Evolutionary conservation across 441 rosid genomes (phyloP).

Genomic region (Theobroma grandiflorum): DNA sequence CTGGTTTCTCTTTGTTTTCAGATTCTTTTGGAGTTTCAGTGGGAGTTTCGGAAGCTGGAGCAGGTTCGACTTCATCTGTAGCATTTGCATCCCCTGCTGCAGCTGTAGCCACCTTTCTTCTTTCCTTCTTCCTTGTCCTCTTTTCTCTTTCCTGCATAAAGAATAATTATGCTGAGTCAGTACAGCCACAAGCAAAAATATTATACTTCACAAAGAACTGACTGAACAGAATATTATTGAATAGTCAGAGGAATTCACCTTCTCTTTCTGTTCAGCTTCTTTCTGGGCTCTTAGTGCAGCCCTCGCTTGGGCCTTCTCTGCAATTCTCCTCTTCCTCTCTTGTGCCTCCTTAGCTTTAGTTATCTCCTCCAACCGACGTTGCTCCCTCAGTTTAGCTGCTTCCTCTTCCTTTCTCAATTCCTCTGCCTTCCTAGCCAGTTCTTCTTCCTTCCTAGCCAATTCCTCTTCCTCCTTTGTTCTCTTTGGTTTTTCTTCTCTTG

Average conservation of each 20-base stretch:
- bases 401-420: constrained; percentile 74
- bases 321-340: constrained; percentile 78
- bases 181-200: neutral
- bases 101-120: constrained; percentile 14
- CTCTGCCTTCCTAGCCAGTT: constrained; percentile 68
- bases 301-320: constrained; percentile 79
- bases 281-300: constrained; percentile 71
- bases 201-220: neutral
- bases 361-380: constrained; percentile 71
- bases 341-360: constrained; percentile 82
- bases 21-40: constrained; percentile 47
- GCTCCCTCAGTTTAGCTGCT: constrained; percentile 70
- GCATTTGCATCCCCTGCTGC: constrained; percentile 33
- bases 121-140: constrained; percentile 37
- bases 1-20: constrained; percentile 53
- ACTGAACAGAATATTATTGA: neutral
- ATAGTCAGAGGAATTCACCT: constrained; percentile 47
- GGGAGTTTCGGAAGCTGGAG: constrained; percentile 40
- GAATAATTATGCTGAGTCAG: constrained; percentile 12
- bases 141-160: constrained; percentile 77
- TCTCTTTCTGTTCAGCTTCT: constrained; percentile 84
- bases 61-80: constrained; percentile 42
- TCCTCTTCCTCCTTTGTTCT: constrained; percentile 72
- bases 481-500: constrained; percentile 58
- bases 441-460: constrained; percentile 68